Conservation (phyloP, 306 rosid species). For the Cicer pinnatifidum region DNA sequence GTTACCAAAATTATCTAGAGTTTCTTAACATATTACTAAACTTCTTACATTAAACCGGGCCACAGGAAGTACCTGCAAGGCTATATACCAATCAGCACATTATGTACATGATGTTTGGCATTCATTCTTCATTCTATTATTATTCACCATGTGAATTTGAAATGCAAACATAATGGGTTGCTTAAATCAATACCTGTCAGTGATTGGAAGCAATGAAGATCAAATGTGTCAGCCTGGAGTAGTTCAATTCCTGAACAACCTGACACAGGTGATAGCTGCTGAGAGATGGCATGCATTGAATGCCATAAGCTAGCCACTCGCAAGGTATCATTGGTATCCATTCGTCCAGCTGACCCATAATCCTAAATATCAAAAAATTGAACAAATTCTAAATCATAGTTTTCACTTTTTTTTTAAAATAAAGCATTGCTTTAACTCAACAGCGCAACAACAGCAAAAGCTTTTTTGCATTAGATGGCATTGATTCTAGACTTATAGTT, state of each 20-base stretch:
- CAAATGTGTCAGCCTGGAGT: conserved; percentile 92
- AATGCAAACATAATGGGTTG: neutral
- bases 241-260: conserved; percentile 90
- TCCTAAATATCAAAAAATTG: conserved; percentile 49
- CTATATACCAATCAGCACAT: neutral
- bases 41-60: neutral
- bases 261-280: conserved; percentile 76
- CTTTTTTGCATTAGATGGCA: neutral
- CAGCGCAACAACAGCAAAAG: neutral
- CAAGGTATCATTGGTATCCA: conserved; percentile 95
- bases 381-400: neutral
- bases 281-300: conserved; percentile 98
- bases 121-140: neutral
- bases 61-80: neutral
- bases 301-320: conserved; percentile 98
- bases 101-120: neutral
- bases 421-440: neutral
- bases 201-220: conserved; percentile 97
- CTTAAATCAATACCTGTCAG: conserved; percentile 63
- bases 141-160: neutral
- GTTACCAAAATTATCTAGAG: neutral
- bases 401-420: neutral
- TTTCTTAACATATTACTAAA: neutral
- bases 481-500: neutral
- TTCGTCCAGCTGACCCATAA: conserved; percentile 79